These are phyloP conservation scores for Trametes cinnabarina DNA, from an alignment of 768 basidiomycete species.

Conservation along the genomic window DNA sequence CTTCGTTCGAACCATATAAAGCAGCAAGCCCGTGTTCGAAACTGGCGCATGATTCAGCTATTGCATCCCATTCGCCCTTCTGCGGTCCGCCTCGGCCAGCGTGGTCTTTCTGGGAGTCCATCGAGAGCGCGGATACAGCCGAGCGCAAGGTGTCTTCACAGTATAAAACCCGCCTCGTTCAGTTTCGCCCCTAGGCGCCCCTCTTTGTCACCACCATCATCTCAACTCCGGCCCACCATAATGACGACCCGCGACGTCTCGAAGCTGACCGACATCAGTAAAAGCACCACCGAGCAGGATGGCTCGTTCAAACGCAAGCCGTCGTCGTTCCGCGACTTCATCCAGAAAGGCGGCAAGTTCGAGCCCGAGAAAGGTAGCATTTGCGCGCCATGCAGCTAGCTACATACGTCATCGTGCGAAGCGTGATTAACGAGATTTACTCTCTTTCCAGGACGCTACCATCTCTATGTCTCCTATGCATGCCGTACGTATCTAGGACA, in stretches of 20 bases:
- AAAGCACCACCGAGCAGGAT: constrained; percentile 50
- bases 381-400: neutral
- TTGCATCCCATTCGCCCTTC: too few relatives aligned
- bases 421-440: neutral
- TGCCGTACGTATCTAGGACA: constrained; percentile 82
- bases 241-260: constrained; percentile 30
- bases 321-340: constrained; percentile 54
- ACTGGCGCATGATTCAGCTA: too few relatives aligned
- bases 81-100: too few relatives aligned
- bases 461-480: constrained; percentile 84
- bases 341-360: constrained; percentile 59
- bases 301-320: constrained; percentile 63
- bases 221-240: neutral
- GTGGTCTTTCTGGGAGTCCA: too few relatives aligned
- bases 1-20: too few relatives aligned
- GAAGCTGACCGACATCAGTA: constrained; percentile 50
- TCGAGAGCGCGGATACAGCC: neutral
- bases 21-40: too few relatives aligned
- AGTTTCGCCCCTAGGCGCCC: neutral
- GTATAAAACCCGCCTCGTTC: neutral
- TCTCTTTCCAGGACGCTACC: constrained; percentile 67
- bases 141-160: neutral
- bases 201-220: neutral
- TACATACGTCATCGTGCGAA: too few relatives aligned
- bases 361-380: constrained; percentile 69